Percentiles rank a stretch among this genome's conserved stretches.
These are phyloP conservation scores for Coemansia reversa DNA, from an alignment of 192 early-diverging fungal species.

Conservation along the genomic window DNA sequence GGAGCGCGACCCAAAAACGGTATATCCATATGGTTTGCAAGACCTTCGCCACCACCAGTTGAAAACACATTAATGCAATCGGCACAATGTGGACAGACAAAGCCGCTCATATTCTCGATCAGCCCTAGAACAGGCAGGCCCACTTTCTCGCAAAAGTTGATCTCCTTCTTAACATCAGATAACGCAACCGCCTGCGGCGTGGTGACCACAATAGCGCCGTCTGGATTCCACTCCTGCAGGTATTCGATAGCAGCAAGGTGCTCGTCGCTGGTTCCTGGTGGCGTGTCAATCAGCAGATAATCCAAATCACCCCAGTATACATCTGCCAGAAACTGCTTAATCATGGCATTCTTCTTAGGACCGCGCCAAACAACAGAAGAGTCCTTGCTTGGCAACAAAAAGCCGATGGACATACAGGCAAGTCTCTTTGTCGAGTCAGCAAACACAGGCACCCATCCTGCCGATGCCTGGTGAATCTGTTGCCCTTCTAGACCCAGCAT, in stretches of 20 bases:
- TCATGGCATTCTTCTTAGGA: conserved; percentile 99
- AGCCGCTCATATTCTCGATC: conserved; percentile 98
- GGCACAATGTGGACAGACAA: conserved; percentile 85
- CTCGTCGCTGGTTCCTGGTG: conserved; percentile 97
- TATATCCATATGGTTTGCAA: conserved; percentile 82
- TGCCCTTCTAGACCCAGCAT: conserved; percentile 91
- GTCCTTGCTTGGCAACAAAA: conserved; percentile 82
- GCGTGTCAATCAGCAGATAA: conserved; percentile 94
- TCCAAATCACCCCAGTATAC: conserved; percentile 97
- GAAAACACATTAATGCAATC: conserved; percentile 90
- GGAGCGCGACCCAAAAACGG: conserved; percentile 90
- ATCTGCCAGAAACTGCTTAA: conserved; percentile 94
- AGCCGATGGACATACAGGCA: conserved; percentile 96
- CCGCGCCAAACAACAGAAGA: conserved; percentile 98
- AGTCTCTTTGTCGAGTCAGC: conserved; percentile 67
- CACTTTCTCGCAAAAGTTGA: conserved; percentile 93
- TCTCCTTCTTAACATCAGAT: conserved; percentile 96
- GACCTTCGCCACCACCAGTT: conserved; percentile 85
- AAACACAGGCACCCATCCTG: conserved; percentile 84
- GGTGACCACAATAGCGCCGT: conserved; percentile 92
- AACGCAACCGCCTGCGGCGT: conserved; percentile 89
- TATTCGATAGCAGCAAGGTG: conserved; percentile 92
- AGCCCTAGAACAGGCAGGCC: conserved; percentile 86
- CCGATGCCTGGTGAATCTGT: conserved; percentile 85
- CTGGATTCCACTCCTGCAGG: conserved; percentile 74